Percentiles rank a stretch among this genome's conserved stretches.
These are phyloP conservation scores for Trichoderma sp. DNA, from an alignment of 2,329 filamentous ascomycete genomes.

Conservation along the genomic window DNA sequence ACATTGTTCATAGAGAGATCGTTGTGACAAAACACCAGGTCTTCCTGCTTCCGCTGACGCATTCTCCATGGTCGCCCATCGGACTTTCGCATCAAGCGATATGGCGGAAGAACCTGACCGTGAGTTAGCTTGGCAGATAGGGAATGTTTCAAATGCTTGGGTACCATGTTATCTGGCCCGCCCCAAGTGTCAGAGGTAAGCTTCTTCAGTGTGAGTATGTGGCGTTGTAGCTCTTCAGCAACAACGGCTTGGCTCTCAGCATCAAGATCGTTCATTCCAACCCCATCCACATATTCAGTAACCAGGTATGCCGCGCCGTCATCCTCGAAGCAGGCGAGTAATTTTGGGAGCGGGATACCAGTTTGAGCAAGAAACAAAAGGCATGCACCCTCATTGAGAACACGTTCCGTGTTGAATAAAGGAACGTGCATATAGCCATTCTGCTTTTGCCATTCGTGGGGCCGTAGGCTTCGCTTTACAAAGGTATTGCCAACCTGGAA, in stretches of 20 bases:
- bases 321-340: neutral
- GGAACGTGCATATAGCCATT: neutral
- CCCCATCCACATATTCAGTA: neutral
- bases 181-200: neutral
- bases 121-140: neutral
- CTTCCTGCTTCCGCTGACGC: neutral
- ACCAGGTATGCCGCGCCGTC: neutral
- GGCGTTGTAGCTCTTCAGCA: neutral
- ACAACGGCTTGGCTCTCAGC: neutral
- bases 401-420: neutral
- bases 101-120: neutral
- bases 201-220: too few species aligned
- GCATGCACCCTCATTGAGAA: neutral
- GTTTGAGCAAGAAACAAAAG: neutral
- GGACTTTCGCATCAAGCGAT: neutral
- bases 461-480: neutral
- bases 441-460: neutral
- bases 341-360: neutral
- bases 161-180: neutral
- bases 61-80: neutral
- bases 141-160: neutral
- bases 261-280: neutral
- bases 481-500: neutral
- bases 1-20: neutral
- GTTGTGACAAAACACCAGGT: neutral